Evolutionary conservation across 2,329 filamentous ascomycete genomes (phyloP).

Genomic region (Westerdykella ornata): DNA sequence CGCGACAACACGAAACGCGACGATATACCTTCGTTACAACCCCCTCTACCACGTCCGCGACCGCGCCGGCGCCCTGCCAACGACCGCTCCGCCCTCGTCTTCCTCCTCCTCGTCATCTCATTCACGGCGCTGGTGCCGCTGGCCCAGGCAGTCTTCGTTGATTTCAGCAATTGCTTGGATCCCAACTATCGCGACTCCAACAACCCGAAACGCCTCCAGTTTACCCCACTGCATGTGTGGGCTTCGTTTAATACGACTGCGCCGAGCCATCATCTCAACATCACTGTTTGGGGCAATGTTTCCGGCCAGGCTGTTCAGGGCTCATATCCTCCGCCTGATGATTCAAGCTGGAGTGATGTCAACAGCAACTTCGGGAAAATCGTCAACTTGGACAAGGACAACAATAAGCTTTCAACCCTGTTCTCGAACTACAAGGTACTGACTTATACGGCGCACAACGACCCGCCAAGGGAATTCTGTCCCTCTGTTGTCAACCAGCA

Average conservation of each 20-base stretch:
- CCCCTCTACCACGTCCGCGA: constrained; percentile 26
- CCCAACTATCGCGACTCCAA: constrained; percentile 52
- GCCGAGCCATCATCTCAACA: constrained; percentile 58
- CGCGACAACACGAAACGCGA: constrained; percentile 12
- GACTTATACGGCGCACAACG: constrained; percentile 63
- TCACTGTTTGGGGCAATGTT: constrained; percentile 88
- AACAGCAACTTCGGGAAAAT: constrained; percentile 70
- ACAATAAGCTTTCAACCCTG: constrained; percentile 64
- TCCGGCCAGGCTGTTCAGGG: constrained; percentile 59
- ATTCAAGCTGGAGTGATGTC: constrained; percentile 54
- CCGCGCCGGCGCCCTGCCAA: constrained; percentile 17
- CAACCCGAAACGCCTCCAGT: constrained; percentile 63
- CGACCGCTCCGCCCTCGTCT: constrained; percentile 12
- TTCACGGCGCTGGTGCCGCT: constrained; percentile 21
- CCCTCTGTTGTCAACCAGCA: constrained; percentile 49
- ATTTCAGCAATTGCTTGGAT: constrained; percentile 77
- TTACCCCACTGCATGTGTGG: constrained; percentile 66
- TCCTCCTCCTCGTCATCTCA: constrained; percentile 18
- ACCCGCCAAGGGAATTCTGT: constrained; percentile 58
- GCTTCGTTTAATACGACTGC: constrained; percentile 62
- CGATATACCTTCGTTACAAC: constrained; percentile 20
- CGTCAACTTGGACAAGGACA: constrained; percentile 51
- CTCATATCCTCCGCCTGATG: constrained; percentile 54
- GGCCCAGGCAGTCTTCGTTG: constrained; percentile 52
- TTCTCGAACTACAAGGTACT: constrained; percentile 65